phyloP scores from a whole-genome alignment of 2,329 filamentous ascomycete genomes.

The Rosellinia necatrix region DNA sequence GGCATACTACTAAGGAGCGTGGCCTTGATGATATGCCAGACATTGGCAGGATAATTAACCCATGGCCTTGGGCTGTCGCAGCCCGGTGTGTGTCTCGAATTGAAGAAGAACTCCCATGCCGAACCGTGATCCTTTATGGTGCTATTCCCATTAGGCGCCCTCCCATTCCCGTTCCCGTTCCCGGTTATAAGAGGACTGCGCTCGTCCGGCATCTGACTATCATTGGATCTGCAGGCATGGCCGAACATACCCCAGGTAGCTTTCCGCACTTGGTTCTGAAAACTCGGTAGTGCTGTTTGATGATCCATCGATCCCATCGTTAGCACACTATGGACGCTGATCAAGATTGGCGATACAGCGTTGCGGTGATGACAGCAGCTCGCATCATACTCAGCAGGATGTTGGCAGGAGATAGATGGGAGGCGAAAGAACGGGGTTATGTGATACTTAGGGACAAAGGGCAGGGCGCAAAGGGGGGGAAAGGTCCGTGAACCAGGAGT shows the following conservation, averaged over 20 bases:
- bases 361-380: background rate
- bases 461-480: background rate
- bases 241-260: constrained; percentile 24
- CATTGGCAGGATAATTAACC: constrained; percentile 52
- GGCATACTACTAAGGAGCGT: constrained; percentile 63
- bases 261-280: constrained; percentile 34
- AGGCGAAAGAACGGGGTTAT: background rate
- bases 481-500: background rate
- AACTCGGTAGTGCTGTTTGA: constrained; percentile 38
- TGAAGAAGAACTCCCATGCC: constrained; percentile 53
- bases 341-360: background rate
- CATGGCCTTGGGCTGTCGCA: constrained; percentile 52
- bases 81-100: constrained; percentile 56
- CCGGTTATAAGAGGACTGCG: constrained; percentile 35
- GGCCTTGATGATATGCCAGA: constrained; percentile 61
- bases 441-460: constrained; percentile 6
- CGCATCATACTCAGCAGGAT: constrained; percentile 14
- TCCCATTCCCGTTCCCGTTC: constrained; percentile 22
- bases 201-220: constrained; percentile 38
- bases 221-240: constrained; percentile 12
- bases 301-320: constrained; percentile 37
- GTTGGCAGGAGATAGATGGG: background rate
- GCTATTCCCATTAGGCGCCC: constrained; percentile 27
- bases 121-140: constrained; percentile 34
- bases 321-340: constrained; percentile 30